Evolutionary conservation across 805 yeast species (phyloP), one percentile per base, ranked within the genome.

Genomic region (Sugiyamaella marilandica): DNA sequence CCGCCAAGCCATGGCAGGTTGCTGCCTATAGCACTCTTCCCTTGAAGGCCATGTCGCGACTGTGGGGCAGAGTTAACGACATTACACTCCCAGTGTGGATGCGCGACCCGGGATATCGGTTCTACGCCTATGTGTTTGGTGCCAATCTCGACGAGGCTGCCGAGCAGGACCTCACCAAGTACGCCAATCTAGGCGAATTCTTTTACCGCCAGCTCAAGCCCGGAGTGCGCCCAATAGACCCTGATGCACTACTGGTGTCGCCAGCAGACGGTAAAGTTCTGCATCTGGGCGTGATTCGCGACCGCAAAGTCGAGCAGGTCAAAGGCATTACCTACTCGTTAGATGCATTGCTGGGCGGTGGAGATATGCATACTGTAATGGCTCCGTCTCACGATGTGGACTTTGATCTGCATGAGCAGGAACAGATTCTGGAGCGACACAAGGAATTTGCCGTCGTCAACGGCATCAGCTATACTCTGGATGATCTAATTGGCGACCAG

Each of bases 211-310:
- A 79, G 49, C 78, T 94, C 41, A 80, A 75, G 62, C 87, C 90
- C 0, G 95, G 86, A 29, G 81, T 78, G 0, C 79, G 99, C 58
- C 95, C 96, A 1, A 70, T 94, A 24, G 82, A 79, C 51, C 71
- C 74, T n/a, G 76, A 77, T 14, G 73, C 83, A 1, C 79, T 82
- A 50, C 70, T 94, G 48, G 94, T 84, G 8, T 84, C 94, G 34
- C 99, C 99, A 2, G 83, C 96, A 53, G 99, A 94, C 70, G 99
- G 99, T 19, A 84, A 80, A 58, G 85, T 94, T 14, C 73, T 94
- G 54, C 91, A 88, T 62, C 79, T 88, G 54, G 99, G 99, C 21
- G 74, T 80, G 31, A 81, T 87, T 37, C 96, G 96, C 33, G 87
- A 86, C 59, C 62, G 67, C 34, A 62, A 67, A 34, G 89, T 94